A percentile compares a stretch with the other conserved stretches of the same genome.
phyloP scores from a whole-genome alignment of 306 rosid genomes.

The Mimosa bimucronata region DNA sequence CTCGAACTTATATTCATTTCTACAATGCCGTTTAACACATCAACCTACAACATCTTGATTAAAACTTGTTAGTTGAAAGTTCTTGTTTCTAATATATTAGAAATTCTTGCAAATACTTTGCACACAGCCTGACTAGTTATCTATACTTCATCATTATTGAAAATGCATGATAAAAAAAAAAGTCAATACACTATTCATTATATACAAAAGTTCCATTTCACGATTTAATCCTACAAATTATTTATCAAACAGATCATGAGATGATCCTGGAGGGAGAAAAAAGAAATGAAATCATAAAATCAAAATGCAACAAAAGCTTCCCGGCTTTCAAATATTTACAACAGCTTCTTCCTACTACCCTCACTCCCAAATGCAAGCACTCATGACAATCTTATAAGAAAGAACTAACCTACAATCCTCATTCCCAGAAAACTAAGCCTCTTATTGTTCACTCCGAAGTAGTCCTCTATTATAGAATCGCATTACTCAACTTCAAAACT shows the following conservation, averaged over 20 bases:
- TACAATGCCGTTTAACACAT: too few relatives aligned
- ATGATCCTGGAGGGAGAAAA: conserved; percentile 25
- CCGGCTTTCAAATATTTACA: conserved; percentile 67
- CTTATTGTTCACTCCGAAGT: conserved; percentile 44
- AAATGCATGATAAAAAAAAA: neutral
- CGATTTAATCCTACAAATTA: conserved; percentile 65
- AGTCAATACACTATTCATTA: conserved; percentile 36
- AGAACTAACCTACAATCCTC: conserved; percentile 49
- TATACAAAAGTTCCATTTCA: conserved; percentile 58
- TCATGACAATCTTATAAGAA: conserved; percentile 49
- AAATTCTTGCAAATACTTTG: neutral
- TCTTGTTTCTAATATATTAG: neutral
- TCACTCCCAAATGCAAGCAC: conserved; percentile 55
- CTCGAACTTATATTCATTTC: too few relatives aligned
- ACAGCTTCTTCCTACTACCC: conserved; percentile 47
- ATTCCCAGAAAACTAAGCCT: conserved; percentile 53
- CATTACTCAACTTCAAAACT: conserved; percentile 77
- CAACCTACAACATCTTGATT: too few relatives aligned
- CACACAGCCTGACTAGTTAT: neutral
- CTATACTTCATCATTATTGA: neutral
- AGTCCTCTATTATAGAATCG: conserved; percentile 48
- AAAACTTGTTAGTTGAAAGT: too few relatives aligned
- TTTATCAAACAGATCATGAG: conserved; percentile 70
- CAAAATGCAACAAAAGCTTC: conserved; percentile 64
- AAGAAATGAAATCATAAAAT: conserved; percentile 38